Percentiles rank a stretch among this genome's conserved stretches.
These are phyloP conservation scores for Kluyveromyces lactis DNA, from an alignment of 805 yeast genomes.

Conservation along the genomic window DNA sequence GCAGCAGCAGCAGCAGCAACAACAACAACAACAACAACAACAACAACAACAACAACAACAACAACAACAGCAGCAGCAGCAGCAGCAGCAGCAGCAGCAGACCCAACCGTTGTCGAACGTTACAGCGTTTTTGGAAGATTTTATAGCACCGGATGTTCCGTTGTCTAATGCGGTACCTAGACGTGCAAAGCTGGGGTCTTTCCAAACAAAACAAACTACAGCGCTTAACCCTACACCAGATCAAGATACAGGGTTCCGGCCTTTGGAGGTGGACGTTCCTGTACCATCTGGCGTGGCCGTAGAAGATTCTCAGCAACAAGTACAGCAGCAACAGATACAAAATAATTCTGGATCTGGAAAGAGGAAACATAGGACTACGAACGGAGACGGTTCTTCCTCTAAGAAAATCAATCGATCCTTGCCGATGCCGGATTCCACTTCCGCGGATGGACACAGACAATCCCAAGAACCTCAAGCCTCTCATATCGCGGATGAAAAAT, in stretches of 20 bases:
- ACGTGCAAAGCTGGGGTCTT: slow-evolving; percentile 2
- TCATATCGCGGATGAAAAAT: slow-evolving; percentile 9
- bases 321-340: slow-evolving; percentile 3
- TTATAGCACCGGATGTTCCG: not conserved
- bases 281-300: not conserved
- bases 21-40: slow-evolving; percentile 5
- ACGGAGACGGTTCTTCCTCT: slow-evolving; percentile 1
- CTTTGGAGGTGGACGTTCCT: slow-evolving; percentile 2
- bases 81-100: slow-evolving; percentile 1
- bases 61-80: slow-evolving; percentile 10
- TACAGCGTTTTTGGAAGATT: slow-evolving; percentile 3
- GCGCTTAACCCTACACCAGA: not conserved
- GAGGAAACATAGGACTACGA: not conserved
- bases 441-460: not conserved
- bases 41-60: slow-evolving; percentile 5
- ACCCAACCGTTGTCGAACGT: not conserved
- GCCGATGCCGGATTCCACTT: not conserved
- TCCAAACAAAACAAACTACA: slow-evolving; percentile 2
- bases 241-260: not conserved
- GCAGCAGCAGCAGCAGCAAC: slow-evolving; percentile 10
- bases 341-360: not conserved
- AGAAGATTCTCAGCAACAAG: slow-evolving; percentile 4
- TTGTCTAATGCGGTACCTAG: slow-evolving; percentile 2
- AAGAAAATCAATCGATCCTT: slow-evolving; percentile 5
- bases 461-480: not conserved